Percentiles rank a stretch among this genome's conserved stretches.
These are phyloP conservation scores for Eucalyptus marginata DNA, from an alignment of 345 rosid species.

Conservation along the genomic window DNA sequence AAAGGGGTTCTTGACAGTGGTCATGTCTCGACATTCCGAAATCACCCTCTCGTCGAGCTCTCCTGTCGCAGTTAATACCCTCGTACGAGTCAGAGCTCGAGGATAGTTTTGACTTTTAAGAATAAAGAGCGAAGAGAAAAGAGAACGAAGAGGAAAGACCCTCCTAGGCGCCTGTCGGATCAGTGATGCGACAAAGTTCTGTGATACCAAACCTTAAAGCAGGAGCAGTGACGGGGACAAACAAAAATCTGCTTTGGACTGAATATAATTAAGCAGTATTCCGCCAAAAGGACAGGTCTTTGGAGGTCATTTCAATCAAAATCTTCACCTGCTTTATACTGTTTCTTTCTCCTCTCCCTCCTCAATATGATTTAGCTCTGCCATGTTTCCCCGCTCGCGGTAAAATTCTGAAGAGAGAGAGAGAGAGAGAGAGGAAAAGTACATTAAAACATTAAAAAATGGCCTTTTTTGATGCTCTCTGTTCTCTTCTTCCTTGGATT, in stretches of 20 bases:
- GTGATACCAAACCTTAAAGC: background rate
- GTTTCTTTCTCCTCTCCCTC: background rate
- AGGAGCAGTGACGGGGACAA: background rate
- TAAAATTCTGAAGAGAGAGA: background rate
- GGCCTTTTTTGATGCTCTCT: background rate
- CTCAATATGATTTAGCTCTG: background rate
- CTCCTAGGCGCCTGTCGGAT: background rate
- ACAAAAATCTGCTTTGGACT: slow-evolving; percentile 8
- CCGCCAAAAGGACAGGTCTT: background rate
- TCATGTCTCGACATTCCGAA: background rate
- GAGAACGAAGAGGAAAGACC: background rate
- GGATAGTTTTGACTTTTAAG: background rate
- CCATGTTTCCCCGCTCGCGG: background rate
- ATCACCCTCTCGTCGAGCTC: background rate
- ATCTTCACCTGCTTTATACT: background rate
- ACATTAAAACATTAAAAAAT: background rate
- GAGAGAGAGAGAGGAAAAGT: background rate
- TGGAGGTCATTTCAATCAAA: background rate
- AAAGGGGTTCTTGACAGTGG: background rate
- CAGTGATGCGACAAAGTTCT: background rate
- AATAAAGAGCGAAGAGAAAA: background rate
- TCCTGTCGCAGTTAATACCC: background rate
- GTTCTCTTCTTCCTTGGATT: background rate
- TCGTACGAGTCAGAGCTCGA: background rate
- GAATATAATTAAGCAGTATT: background rate